A percentile compares a stretch with the other conserved stretches of the same genome.
These are phyloP conservation scores for Xylariaceae sp. DNA, from an alignment of 2,329 filamentous ascomycete species.

Conservation along the genomic window DNA sequence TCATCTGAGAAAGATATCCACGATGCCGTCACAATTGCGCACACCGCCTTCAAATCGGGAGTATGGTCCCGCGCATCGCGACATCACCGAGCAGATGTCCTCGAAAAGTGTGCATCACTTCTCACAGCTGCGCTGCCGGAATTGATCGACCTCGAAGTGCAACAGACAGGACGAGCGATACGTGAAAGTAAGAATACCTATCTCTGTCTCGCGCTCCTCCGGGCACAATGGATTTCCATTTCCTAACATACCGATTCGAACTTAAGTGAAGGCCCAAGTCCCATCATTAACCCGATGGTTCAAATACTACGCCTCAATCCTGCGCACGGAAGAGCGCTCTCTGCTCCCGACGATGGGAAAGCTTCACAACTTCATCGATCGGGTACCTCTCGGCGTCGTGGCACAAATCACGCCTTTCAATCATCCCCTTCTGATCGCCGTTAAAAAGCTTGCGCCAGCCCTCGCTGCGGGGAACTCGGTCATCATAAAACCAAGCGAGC, in stretches of 20 bases:
- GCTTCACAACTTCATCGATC: conserved; percentile 54
- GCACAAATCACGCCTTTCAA: conserved; percentile 57
- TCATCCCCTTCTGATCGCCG: conserved; percentile 54
- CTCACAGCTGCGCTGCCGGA: conserved; percentile 48
- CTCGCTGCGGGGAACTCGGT: conserved; percentile 57
- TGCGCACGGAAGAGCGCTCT: conserved; percentile 63
- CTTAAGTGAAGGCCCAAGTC: conserved; percentile 58
- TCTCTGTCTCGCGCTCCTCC: background rate
- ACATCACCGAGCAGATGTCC: conserved; percentile 56
- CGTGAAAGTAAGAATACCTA: conserved; percentile 47
- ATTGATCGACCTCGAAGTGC: conserved; percentile 61
- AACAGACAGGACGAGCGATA: conserved; percentile 63
- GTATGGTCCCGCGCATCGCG: conserved; percentile 55
- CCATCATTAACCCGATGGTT: conserved; percentile 65
- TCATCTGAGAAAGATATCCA: conserved; percentile 44
- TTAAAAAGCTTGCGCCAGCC: conserved; percentile 59
- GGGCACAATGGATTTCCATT: no score
- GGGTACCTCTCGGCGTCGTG: conserved; percentile 55
- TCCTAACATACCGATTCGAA: background rate
- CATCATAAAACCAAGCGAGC: conserved; percentile 59
- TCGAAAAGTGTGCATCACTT: conserved; percentile 56
- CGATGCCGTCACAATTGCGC: conserved; percentile 37
- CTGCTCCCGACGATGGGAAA: conserved; percentile 62
- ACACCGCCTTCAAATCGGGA: conserved; percentile 46
- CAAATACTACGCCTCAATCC: conserved; percentile 64